phyloP scores from a whole-genome alignment of 371 early-diverging fungal genomes.

The Dinochytrium kinnereticum region DNA sequence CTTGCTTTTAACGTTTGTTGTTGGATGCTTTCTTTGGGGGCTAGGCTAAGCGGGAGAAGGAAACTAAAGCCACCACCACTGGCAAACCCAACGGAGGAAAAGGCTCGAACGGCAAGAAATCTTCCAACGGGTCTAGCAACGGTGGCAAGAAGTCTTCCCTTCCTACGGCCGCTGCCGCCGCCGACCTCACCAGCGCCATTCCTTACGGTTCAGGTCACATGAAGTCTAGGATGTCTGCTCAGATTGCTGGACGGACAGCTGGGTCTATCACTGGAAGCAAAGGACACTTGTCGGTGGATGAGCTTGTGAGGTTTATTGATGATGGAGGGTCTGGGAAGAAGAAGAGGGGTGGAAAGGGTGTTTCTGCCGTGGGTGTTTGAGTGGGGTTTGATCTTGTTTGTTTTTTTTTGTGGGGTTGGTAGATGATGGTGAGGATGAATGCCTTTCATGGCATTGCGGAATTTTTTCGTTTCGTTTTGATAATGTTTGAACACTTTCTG shows the following conservation, averaged over 20 bases:
- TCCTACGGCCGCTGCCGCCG: neutral
- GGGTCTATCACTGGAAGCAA: slow-evolving; percentile 19
- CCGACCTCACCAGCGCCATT: neutral
- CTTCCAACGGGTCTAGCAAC: no score
- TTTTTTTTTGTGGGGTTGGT: neutral
- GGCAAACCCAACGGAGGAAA: neutral
- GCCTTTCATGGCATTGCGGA: no score
- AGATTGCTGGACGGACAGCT: neutral
- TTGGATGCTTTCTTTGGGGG: neutral
- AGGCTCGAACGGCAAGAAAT: no score
- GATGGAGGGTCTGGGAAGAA: slow-evolving; percentile 17
- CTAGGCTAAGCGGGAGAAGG: slow-evolving; percentile 3
- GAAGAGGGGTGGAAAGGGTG: slow-evolving; percentile 20
- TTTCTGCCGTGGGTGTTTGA: neutral
- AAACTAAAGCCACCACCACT: neutral
- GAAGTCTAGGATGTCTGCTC: slow-evolving; percentile 9
- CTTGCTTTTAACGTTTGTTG: neutral
- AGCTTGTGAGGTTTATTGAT: slow-evolving; percentile 44
- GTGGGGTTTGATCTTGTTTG: neutral
- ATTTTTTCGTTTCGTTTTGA: no score
- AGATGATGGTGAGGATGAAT: no score
- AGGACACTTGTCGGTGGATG: slow-evolving; percentile 43
- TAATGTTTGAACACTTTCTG: no score
- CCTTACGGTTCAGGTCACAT: neutral
- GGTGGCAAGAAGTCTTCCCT: neutral